Percentiles rank a stretch among this genome's conserved stretches.
These are phyloP conservation scores for Nevesoporus exiguus DNA, from an alignment of 768 basidiomycete genomes.

Conservation along the genomic window DNA sequence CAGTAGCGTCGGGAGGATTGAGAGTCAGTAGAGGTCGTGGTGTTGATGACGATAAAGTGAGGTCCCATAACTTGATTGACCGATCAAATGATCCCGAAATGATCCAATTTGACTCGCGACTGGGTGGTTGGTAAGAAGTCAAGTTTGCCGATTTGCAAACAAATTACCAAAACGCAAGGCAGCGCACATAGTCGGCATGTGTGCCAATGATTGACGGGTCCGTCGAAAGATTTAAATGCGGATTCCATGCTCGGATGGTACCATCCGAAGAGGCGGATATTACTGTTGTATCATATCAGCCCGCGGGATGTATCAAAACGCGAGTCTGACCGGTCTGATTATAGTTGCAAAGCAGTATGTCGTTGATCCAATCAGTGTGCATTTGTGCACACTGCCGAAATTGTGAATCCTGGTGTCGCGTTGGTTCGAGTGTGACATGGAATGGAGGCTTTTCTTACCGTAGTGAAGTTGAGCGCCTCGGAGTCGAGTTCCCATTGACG, in stretches of 20 bases:
- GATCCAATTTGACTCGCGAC: conserved; percentile 81
- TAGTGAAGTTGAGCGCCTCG: conserved; percentile 44
- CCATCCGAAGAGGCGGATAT: conserved; percentile 96
- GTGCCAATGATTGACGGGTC: conserved; percentile 69
- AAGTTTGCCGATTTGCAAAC: conserved; percentile 1
- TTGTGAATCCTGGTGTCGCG: conserved; percentile 42
- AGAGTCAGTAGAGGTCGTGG: conserved; percentile 60
- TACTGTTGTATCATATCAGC: conserved; percentile 41
- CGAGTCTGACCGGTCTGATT: conserved; percentile 72
- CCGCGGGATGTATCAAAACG: background rate
- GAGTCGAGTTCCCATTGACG: conserved; percentile 78
- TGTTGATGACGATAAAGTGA: conserved; percentile 43
- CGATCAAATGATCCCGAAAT: conserved; percentile 94
- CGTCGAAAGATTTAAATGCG: conserved; percentile 57
- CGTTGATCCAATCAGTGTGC: conserved; percentile 96
- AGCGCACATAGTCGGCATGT: conserved; percentile 86
- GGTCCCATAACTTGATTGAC: conserved; percentile 93
- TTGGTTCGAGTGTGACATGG: conserved; percentile 3
- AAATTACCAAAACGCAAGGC: conserved; percentile 63
- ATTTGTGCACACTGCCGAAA: conserved; percentile 89
- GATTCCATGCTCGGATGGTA: conserved; percentile 90
- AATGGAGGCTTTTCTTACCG: conserved; percentile 38
- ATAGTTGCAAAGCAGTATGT: conserved; percentile 84
- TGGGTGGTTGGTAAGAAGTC: conserved; percentile 28
- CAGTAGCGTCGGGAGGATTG: conserved; percentile 60